Evolutionary conservation across 108 stramenopile species (phyloP).

Genomic region (Skeletonema potamos): DNA sequence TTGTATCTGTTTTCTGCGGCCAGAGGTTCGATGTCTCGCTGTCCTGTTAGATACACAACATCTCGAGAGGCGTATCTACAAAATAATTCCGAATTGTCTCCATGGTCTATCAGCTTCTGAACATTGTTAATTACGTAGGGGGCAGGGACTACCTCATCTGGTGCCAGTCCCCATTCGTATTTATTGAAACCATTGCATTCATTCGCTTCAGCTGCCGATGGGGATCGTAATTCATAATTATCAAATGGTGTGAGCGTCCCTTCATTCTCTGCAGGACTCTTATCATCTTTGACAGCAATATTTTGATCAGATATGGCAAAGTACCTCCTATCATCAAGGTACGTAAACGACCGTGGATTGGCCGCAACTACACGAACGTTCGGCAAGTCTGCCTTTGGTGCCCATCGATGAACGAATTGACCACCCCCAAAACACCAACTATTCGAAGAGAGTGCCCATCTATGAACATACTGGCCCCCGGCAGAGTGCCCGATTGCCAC

Average conservation of each 20-base stretch:
- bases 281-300: conserved; percentile 6
- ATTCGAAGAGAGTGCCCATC: conserved; percentile 77
- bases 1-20: background rate
- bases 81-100: conserved; percentile 32
- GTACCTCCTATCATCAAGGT: conserved; percentile 65
- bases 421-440: conserved; percentile 46
- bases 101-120: conserved; percentile 19
- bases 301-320: conserved; percentile 16
- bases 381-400: background rate
- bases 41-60: conserved; percentile 74
- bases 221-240: conserved; percentile 20
- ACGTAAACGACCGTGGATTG: conserved; percentile 80
- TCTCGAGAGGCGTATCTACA: conserved; percentile 57
- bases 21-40: conserved; percentile 50
- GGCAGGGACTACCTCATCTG: conserved; percentile 40
- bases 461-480: conserved; percentile 78
- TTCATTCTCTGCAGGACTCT: conserved; percentile 9
- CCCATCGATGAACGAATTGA: conserved; percentile 4
- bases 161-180: conserved; percentile 80
- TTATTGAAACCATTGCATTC: conserved; percentile 64
- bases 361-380: conserved; percentile 64
- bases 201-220: conserved; percentile 12
- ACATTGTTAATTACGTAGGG: conserved; percentile 54
- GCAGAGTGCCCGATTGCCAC: conserved; percentile 83
- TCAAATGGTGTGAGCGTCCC: conserved; percentile 2